Evolutionary conservation across 257 asterid genomes (phyloP), one percentile per base, ranked within the genome.

Genomic region (Solanum sparsipilum): DNA sequence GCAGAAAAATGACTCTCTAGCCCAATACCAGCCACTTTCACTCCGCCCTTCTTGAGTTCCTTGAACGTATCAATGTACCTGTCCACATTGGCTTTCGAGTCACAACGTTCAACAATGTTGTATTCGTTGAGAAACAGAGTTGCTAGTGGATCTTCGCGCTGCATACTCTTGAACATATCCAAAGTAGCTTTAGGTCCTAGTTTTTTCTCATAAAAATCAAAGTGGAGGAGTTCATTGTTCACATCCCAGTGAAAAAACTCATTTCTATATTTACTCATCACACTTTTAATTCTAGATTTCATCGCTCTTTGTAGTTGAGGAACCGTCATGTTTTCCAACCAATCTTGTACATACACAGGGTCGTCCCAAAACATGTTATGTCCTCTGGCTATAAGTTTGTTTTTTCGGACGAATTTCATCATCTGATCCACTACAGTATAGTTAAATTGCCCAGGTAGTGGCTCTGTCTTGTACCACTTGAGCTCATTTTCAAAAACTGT

Each of bases 231-330:
- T 87, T 95, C 96, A 16, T 95, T 95, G 92, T 91, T 90, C n/a
- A 95, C 98, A 68, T 95, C 98, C 98, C 98, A 95, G 36, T 95
- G 95, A 25, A 95, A 83, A 87, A 94, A 94, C 71, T 94, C 93
- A 72, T 89, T 90, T 84, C 84, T 92, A 94, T 95, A 94, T 65
- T 86, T 85, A 27, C 56, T 81, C 92, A 93, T 84, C 16, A 94
- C 89, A 89, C 94, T 93, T 23, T 89, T 84, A 25, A 95, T 93
- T 76, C 96, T 89, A 1, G 91, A 91, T 13, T 52, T 84, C 48
- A 94, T 90, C 1, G 96, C 94, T 18, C 87, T 83, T 29, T 89
- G 58, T 15, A 94, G 91, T 84, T 91, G 87, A 2, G 93, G 35
- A 56, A 68, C 52, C 1, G 94, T 89, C 52, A 94, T 92, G 65